These are phyloP conservation scores for Metschnikowia sp. DNA, from an alignment of 805 yeast species.

Conservation along the genomic window DNA sequence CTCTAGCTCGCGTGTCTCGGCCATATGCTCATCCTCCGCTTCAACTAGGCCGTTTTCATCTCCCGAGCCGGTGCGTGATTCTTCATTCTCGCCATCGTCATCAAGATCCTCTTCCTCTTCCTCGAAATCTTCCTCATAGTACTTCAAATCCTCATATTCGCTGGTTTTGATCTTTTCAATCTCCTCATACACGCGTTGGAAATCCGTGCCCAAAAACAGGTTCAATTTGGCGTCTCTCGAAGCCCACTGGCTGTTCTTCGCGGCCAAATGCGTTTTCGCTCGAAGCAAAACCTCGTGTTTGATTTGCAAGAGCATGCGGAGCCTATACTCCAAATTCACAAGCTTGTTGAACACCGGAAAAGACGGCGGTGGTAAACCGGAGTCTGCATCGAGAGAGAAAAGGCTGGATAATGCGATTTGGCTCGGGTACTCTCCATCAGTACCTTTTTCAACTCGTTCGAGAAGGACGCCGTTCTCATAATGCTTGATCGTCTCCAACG, in stretches of 20 bases:
- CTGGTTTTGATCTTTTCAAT: conserved; percentile 27
- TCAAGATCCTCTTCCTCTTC: background rate
- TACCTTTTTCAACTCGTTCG: conserved; percentile 13
- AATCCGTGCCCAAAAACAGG: conserved; percentile 27
- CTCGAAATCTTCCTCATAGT: conserved; percentile 20
- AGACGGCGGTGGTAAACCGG: conserved; percentile 26
- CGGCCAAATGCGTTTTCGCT: conserved; percentile 28
- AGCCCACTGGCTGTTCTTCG: conserved; percentile 35
- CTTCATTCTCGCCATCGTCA: conserved; percentile 13
- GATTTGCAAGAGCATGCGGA: conserved; percentile 30
- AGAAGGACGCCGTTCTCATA: conserved; percentile 23
- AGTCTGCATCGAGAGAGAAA: conserved; percentile 27
- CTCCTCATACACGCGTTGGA: conserved; percentile 24
- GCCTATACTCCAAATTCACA: conserved; percentile 31
- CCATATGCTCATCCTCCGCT: too few species aligned
- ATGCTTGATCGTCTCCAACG: conserved; percentile 26
- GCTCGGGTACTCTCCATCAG: conserved; percentile 3
- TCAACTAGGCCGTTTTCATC: too few species aligned
- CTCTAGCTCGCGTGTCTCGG: too few species aligned
- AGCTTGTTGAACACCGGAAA: conserved; percentile 27
- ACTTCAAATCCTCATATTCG: conserved; percentile 28
- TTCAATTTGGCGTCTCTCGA: conserved; percentile 28
- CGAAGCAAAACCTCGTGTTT: conserved; percentile 33
- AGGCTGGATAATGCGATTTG: conserved; percentile 15
- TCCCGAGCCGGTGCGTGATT: background rate